Percentiles rank a stretch among this genome's conserved stretches.
phyloP scores from a whole-genome alignment of 169 alveolate genomes.

The Theileria luwenshuni region DNA sequence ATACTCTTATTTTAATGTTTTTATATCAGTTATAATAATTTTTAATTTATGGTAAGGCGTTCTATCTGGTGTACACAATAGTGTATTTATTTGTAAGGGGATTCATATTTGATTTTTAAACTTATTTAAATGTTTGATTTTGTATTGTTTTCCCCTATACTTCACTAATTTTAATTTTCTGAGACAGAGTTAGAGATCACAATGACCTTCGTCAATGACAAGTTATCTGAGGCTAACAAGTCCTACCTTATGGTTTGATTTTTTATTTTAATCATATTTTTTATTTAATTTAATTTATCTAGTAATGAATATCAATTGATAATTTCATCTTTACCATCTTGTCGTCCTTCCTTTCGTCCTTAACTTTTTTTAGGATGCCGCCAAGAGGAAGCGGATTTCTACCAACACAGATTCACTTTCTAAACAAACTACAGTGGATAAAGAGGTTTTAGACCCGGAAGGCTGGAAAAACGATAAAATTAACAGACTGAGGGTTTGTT shows the following conservation, averaged over 20 bases:
- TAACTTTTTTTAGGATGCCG: constrained; percentile 20
- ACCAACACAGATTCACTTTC: neutral
- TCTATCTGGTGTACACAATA: neutral
- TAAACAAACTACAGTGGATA: neutral
- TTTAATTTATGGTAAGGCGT: no score
- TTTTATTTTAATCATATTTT: neutral
- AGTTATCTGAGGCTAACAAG: constrained; percentile 11
- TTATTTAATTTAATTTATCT: constrained; percentile 9
- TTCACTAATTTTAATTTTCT: neutral
- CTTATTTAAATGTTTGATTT: neutral
- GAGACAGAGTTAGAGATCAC: neutral
- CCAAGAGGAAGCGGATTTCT: constrained; percentile 4
- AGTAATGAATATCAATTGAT: no score
- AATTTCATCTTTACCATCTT: no score
- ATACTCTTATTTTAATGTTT: neutral
- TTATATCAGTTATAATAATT: no score
- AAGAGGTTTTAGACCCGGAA: neutral
- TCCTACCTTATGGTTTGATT: constrained; percentile 22
- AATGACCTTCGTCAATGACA: constrained; percentile 21
- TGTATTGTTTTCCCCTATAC: neutral
- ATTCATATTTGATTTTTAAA: neutral
- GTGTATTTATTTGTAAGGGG: neutral
- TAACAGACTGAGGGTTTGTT: constrained; percentile 21
- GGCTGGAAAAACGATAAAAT: constrained; percentile 17
- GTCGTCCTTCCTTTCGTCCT: no score